phyloP scores from a whole-genome alignment of 768 basidiomycete genomes.

The Favolaschia claudopus region DNA sequence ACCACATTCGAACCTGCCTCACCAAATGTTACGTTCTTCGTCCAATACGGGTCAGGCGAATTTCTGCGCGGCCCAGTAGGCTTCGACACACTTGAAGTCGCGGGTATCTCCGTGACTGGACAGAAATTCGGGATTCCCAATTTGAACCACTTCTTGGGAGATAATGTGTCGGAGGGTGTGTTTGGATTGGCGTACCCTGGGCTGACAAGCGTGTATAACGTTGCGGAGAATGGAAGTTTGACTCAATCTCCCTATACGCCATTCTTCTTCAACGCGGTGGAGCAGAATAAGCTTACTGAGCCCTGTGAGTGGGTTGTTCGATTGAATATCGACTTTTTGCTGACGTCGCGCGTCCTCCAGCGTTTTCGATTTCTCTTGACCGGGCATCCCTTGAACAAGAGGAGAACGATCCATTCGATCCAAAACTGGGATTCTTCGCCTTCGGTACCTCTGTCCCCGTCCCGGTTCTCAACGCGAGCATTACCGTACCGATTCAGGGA shows the following conservation, averaged over 20 bases:
- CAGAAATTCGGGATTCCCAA: slow-evolving; percentile 29
- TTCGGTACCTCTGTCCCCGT: slow-evolving; percentile 32
- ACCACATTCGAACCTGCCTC: slow-evolving; percentile 17
- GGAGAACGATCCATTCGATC: slow-evolving; percentile 16
- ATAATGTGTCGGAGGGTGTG: slow-evolving; percentile 11
- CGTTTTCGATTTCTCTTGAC: slow-evolving; percentile 28
- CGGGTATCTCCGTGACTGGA: slow-evolving; percentile 15
- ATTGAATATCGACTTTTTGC: neutral
- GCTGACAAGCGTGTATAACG: slow-evolving; percentile 27
- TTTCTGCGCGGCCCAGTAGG: slow-evolving; percentile 23
- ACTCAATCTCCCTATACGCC: slow-evolving; percentile 23
- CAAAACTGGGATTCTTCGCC: slow-evolving; percentile 24
- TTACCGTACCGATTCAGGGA: slow-evolving; percentile 24
- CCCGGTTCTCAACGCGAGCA: slow-evolving; percentile 3
- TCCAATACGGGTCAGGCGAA: slow-evolving; percentile 25
- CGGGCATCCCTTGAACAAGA: slow-evolving; percentile 22
- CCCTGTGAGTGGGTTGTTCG: slow-evolving; percentile 15
- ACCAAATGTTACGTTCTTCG: slow-evolving; percentile 24
- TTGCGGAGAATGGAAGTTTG: too few species aligned
- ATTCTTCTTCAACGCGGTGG: slow-evolving; percentile 26
- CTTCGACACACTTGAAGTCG: slow-evolving; percentile 29
- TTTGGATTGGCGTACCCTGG: slow-evolving; percentile 25
- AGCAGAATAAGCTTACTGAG: slow-evolving; percentile 16
- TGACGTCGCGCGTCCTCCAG: neutral
- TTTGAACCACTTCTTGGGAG: slow-evolving; percentile 9